These are phyloP conservation scores for Plasmodium gaboni DNA, from an alignment of 169 alveolate genomes.

Conservation along the genomic window DNA sequence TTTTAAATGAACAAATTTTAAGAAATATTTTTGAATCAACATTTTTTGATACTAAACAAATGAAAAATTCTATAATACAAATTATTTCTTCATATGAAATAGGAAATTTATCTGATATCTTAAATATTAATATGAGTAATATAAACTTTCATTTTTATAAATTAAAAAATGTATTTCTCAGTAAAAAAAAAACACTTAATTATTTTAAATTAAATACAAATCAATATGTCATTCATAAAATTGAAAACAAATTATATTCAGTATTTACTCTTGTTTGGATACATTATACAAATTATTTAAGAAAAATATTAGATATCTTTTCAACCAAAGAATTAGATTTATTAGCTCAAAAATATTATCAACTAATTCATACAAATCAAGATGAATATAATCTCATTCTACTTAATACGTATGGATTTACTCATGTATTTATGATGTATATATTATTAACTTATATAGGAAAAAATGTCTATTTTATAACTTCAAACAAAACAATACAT, in stretches of 20 bases:
- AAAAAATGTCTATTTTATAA: slow-evolving; percentile 34
- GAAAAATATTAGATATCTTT: slow-evolving; percentile 61
- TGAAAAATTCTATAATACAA: slow-evolving; percentile 53
- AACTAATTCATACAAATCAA: slow-evolving; percentile 18
- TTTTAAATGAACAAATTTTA: slow-evolving; percentile 47
- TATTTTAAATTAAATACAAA: slow-evolving; percentile 57
- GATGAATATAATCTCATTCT: slow-evolving; percentile 54
- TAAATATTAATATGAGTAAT: slow-evolving; percentile 46
- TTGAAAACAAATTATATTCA: slow-evolving; percentile 42
- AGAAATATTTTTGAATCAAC: slow-evolving; percentile 65
- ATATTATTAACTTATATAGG: slow-evolving; percentile 5
- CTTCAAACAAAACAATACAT: slow-evolving; percentile 18
- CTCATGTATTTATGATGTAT: slow-evolving; percentile 55
- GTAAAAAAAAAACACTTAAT: slow-evolving; percentile 35
- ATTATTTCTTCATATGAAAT: slow-evolving; percentile 71
- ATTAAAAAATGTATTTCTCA: slow-evolving; percentile 22
- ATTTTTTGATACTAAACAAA: slow-evolving; percentile 63
- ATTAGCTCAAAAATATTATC: slow-evolving; percentile 38
- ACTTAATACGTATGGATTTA: slow-evolving; percentile 54
- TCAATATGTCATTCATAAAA: slow-evolving; percentile 45
- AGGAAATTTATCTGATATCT: slow-evolving; percentile 28
- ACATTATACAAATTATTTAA: slow-evolving; percentile 70
- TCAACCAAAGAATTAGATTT: slow-evolving; percentile 24
- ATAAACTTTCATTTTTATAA: slow-evolving; percentile 49
- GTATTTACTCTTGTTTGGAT: slow-evolving; percentile 70